phyloP scores from a whole-genome alignment of 208 protist genomes.

The Phytomonas sp. region DNA sequence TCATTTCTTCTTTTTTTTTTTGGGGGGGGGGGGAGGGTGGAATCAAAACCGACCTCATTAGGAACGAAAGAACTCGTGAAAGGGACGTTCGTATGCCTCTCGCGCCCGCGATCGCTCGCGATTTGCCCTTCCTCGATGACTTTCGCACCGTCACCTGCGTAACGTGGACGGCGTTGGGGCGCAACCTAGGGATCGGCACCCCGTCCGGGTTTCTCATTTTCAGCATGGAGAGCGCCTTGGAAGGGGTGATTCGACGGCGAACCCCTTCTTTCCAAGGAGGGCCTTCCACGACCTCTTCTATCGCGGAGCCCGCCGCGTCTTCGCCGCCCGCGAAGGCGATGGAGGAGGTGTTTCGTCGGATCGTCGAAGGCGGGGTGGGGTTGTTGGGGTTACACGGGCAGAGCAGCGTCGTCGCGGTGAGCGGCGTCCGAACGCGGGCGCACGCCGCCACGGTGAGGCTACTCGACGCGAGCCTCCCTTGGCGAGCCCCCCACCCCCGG shows the following conservation, averaged over 20 bases:
- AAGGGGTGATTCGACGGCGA: background rate
- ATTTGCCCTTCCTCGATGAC: constrained; percentile 7
- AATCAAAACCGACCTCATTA: too few relatives aligned
- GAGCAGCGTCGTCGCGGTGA: constrained; percentile 43
- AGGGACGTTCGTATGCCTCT: too few relatives aligned
- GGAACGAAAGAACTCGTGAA: too few relatives aligned
- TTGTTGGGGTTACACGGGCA: constrained; percentile 42
- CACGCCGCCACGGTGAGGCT: constrained; percentile 14
- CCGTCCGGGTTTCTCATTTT: constrained; percentile 54
- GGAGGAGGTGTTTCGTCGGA: constrained; percentile 32
- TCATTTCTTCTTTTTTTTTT: too few relatives aligned
- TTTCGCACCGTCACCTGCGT: constrained; percentile 53
- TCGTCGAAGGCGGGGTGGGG: constrained; percentile 56
- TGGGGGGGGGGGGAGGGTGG: too few relatives aligned
- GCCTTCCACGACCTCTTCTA: too few relatives aligned
- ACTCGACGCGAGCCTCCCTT: background rate
- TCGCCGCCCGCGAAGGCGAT: constrained; percentile 6
- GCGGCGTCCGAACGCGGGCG: constrained; percentile 15
- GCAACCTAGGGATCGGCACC: constrained; percentile 50
- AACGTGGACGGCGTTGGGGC: constrained; percentile 47
- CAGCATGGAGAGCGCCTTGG: constrained; percentile 43
- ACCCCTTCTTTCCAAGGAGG: too few relatives aligned
- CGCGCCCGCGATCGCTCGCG: background rate
- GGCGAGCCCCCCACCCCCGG: too few relatives aligned
- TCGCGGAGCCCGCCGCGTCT: background rate